Percentiles rank a stretch among this genome's conserved stretches.
Evolutionary conservation across 768 basidiomycete genomes (phyloP).

Genomic region (Rhodotorula paludigena): DNA sequence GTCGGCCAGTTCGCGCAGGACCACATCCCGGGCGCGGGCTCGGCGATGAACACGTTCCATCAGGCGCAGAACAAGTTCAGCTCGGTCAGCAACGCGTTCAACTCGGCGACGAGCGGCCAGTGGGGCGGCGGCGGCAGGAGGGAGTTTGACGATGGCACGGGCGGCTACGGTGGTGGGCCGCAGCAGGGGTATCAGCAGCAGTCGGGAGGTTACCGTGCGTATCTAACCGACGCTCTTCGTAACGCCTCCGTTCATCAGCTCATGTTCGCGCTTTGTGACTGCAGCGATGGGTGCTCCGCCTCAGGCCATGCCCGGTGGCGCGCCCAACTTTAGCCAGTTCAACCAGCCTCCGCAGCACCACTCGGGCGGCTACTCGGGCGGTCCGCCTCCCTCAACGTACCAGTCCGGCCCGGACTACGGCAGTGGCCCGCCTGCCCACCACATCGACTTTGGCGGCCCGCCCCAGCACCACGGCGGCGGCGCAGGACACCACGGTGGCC

Average conservation of each 20-base stretch:
- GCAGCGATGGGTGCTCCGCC: conserved; percentile 20
- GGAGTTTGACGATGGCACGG: conserved; percentile 5
- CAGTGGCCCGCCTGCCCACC: background rate
- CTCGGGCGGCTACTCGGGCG: background rate
- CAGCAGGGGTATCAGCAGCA: background rate
- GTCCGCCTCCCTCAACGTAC: background rate
- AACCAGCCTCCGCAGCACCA: conserved; percentile 1
- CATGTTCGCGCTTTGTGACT: background rate
- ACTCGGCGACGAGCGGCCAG: conserved; percentile 8
- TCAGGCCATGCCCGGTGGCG: conserved; percentile 22
- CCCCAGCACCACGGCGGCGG: background rate
- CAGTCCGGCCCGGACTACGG: background rate
- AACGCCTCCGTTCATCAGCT: background rate
- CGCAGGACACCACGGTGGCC: background rate
- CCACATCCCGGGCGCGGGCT: conserved; percentile 31
- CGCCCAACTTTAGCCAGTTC: conserved; percentile 11
- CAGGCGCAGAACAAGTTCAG: conserved; percentile 18
- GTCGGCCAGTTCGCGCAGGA: conserved; percentile 32
- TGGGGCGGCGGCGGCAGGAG: background rate
- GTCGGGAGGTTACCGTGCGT: conserved; percentile 17
- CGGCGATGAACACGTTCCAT: conserved; percentile 25
- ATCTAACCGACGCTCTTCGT: background rate
- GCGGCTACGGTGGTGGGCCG: background rate
- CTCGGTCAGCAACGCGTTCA: conserved; percentile 3
- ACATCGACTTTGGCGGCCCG: background rate